phyloP scores from a whole-genome alignment of 345 rosid species.

The Kandelia obovata region DNA sequence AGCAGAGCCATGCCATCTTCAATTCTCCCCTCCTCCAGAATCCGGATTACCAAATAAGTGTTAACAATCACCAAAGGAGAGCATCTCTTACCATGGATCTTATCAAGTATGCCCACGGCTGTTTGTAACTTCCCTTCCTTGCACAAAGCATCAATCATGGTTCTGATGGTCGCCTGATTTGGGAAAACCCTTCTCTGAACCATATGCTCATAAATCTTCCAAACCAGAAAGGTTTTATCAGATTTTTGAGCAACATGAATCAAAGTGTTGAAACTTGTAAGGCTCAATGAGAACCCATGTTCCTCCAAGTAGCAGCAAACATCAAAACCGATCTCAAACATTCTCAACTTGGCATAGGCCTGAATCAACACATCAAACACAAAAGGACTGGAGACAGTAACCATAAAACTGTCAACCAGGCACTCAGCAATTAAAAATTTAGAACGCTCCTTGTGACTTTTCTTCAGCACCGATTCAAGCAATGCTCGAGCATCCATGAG shows the following conservation, averaged over 20 bases:
- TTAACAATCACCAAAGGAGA: slow-evolving; percentile 59
- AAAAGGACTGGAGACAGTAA: slow-evolving; percentile 38
- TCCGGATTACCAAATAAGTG: slow-evolving; percentile 45
- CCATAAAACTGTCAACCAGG: slow-evolving; percentile 42
- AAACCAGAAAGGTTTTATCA: slow-evolving; percentile 39
- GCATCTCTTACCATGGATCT: slow-evolving; percentile 66
- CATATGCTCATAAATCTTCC: slow-evolving; percentile 72
- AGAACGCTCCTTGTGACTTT: slow-evolving; percentile 13
- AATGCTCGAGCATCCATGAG: slow-evolving; percentile 60
- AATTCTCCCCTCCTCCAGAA: slow-evolving; percentile 49
- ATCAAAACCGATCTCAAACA: slow-evolving; percentile 53
- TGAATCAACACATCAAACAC: slow-evolving; percentile 70
- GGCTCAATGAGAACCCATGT: slow-evolving; percentile 48
- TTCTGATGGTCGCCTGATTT: slow-evolving; percentile 40
- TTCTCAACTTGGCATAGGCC: slow-evolving; percentile 58
- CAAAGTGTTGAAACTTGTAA: slow-evolving; percentile 51
- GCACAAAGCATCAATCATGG: slow-evolving; percentile 59
- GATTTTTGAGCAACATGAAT: slow-evolving; percentile 59
- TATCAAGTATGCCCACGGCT: slow-evolving; percentile 49
- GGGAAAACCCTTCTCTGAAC: slow-evolving; percentile 48
- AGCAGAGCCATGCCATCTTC: slow-evolving; percentile 47
- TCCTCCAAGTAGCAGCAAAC: slow-evolving; percentile 44
- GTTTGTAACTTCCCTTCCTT: slow-evolving; percentile 64
- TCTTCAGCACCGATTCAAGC: slow-evolving; percentile 51
- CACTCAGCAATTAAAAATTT: slow-evolving; percentile 41